These are phyloP conservation scores for Tetrapisispora fleetii DNA, from an alignment of 805 yeast genomes.

Conservation along the genomic window DNA sequence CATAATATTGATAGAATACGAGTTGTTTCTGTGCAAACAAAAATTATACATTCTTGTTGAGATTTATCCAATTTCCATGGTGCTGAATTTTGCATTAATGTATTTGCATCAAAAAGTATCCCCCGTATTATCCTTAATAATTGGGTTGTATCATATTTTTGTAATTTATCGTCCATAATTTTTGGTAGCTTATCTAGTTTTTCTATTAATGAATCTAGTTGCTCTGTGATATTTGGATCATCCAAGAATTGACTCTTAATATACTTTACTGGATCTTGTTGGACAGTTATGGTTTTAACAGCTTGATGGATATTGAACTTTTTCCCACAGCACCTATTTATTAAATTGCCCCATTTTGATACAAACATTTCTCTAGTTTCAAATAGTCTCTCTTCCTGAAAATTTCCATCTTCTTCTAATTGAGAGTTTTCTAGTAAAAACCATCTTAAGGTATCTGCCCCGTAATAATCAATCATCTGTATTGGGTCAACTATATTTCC, in stretches of 20 bases:
- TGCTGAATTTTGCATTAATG: slow-evolving; percentile 52
- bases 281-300: slow-evolving; percentile 15
- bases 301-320: slow-evolving; percentile 52
- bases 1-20: slow-evolving; percentile 58
- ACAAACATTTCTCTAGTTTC: slow-evolving; percentile 54
- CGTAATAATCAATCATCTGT: slow-evolving; percentile 50
- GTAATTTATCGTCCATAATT: slow-evolving; percentile 36
- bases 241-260: slow-evolving; percentile 1
- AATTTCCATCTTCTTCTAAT: slow-evolving; percentile 71
- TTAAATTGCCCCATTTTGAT: slow-evolving; percentile 74
- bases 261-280: slow-evolving; percentile 2
- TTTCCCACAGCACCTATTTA: slow-evolving; percentile 62
- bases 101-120: slow-evolving; percentile 50
- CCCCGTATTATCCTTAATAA: slow-evolving; percentile 54
- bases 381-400: slow-evolving; percentile 46
- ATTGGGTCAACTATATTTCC: slow-evolving; percentile 94
- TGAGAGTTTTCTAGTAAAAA: slow-evolving; percentile 69
- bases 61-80: slow-evolving; percentile 55
- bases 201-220: slow-evolving; percentile 22
- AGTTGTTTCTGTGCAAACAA: slow-evolving; percentile 57
- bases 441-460: slow-evolving; percentile 64
- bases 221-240: slow-evolving; percentile 7
- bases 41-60: slow-evolving; percentile 47
- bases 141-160: slow-evolving; percentile 41
- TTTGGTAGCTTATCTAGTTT: slow-evolving; percentile 30